These are phyloP conservation scores for Populus hybrid DNA, from an alignment of 441 rosid genomes.

Conservation along the genomic window DNA sequence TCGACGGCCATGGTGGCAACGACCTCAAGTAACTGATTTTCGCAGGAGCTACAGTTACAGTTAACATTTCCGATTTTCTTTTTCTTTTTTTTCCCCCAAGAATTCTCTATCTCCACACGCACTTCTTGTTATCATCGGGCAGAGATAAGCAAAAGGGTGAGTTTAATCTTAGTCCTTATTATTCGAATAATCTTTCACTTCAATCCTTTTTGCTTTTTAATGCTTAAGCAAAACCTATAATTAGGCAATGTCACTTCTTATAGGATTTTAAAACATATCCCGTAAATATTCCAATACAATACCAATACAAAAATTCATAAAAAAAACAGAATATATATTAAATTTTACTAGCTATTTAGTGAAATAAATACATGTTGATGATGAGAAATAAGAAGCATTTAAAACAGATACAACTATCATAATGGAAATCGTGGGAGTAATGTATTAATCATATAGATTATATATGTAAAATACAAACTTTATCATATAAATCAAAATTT, in stretches of 20 bases:
- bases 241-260: no score
- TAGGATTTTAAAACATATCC: not conserved
- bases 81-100: not conserved
- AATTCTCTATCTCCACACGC: not conserved
- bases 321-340: no score
- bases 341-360: no score
- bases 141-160: not conserved
- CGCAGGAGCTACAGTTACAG: conserved; percentile 13
- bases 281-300: no score
- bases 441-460: no score
- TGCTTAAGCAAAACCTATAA: no score
- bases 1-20: conserved; percentile 1
- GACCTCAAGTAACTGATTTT: conserved; percentile 9
- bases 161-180: not conserved
- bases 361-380: no score
- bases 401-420: no score
- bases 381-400: no score
- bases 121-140: not conserved
- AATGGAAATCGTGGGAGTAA: no score
- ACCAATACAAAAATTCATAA: not conserved
- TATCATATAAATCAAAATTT: no score
- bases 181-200: not conserved
- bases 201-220: not conserved
- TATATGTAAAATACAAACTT: no score
- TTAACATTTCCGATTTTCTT: conserved; percentile 19